Conservation (phyloP, 306 rosid genomes). For the Herpetospermum pedunculosum region DNA sequence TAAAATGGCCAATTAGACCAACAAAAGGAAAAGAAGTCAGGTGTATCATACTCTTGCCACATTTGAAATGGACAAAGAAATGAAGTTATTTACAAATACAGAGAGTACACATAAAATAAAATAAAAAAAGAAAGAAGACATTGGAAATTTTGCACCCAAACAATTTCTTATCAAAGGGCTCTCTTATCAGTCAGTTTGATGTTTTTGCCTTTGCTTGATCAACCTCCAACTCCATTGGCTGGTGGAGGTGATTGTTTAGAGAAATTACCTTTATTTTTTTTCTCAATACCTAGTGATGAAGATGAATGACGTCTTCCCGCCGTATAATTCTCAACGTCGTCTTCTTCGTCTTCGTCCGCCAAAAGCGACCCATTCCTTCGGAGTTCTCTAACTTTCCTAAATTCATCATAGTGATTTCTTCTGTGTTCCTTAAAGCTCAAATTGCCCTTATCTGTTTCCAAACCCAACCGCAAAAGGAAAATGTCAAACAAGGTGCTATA, state of each 20-base stretch:
- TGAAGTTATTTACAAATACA: slow-evolving; percentile 8
- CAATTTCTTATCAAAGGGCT: neutral
- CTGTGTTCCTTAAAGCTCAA: slow-evolving; percentile 58
- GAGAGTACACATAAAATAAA: neutral
- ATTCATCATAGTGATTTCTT: slow-evolving; percentile 84
- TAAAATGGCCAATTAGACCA: neutral
- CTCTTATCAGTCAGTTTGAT: neutral
- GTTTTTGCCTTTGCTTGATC: neutral
- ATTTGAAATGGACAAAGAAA: slow-evolving; percentile 4
- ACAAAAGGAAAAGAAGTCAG: neutral
- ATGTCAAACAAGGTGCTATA: neutral
- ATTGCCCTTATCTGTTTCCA: slow-evolving; percentile 42
- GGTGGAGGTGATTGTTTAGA: slow-evolving; percentile 21
- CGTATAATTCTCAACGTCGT: slow-evolving; percentile 13
- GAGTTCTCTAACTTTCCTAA: slow-evolving; percentile 63
- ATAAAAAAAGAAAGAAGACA: neutral
- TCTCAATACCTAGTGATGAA: slow-evolving; percentile 38
- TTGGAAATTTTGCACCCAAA: neutral
- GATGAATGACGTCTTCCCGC: slow-evolving; percentile 28
- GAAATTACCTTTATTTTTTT: slow-evolving; percentile 4
- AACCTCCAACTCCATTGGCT: slow-evolving; percentile 38
- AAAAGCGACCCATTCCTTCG: slow-evolving; percentile 37
- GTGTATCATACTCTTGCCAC: neutral
- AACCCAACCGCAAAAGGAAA: neutral
- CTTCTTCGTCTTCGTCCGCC: slow-evolving; percentile 56